A percentile compares a stretch with the other conserved stretches of the same genome.
phyloP scores from a whole-genome alignment of 2,329 filamentous ascomycete genomes.

The Microcyclospora pomicola region DNA sequence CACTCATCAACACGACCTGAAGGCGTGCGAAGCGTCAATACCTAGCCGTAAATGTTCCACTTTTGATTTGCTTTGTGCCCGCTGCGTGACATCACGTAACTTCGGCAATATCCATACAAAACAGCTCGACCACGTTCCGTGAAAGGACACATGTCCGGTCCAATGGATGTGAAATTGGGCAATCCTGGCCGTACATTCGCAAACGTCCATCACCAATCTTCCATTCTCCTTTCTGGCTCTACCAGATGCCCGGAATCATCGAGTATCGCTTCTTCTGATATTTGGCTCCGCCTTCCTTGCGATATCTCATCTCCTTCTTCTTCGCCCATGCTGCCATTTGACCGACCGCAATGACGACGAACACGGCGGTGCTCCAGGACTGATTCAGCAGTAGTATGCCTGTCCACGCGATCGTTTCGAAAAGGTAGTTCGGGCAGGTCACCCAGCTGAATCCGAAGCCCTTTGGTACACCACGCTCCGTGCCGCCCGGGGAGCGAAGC shows the following conservation, averaged over 20 bases:
- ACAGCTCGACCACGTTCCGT: too few relatives aligned
- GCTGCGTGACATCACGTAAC: too few relatives aligned
- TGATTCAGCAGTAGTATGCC: constrained; percentile 69
- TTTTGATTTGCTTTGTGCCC: too few relatives aligned
- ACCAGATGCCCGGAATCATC: constrained; percentile 68
- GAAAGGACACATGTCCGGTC: too few relatives aligned
- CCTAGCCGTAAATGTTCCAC: too few relatives aligned
- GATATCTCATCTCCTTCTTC: constrained; percentile 84
- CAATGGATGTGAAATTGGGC: too few relatives aligned
- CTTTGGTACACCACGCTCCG: constrained; percentile 73
- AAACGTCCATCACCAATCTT: too few relatives aligned
- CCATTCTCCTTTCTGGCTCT: background rate
- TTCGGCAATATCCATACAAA: too few relatives aligned
- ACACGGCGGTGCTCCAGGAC: constrained; percentile 64
- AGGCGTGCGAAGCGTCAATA: too few relatives aligned
- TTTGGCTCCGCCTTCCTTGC: constrained; percentile 79
- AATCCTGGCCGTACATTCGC: too few relatives aligned
- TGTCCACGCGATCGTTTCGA: constrained; percentile 75
- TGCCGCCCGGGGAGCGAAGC: constrained; percentile 65
- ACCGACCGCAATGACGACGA: constrained; percentile 55
- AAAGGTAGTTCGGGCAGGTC: constrained; percentile 96
- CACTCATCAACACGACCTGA: too few relatives aligned
- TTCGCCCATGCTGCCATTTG: constrained; percentile 82
- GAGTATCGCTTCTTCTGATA: constrained; percentile 90
- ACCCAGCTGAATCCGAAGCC: constrained; percentile 77